These are phyloP conservation scores for Pinus tabuliformis DNA, from an alignment of 75 land plant genomes.

Conservation along the genomic window DNA sequence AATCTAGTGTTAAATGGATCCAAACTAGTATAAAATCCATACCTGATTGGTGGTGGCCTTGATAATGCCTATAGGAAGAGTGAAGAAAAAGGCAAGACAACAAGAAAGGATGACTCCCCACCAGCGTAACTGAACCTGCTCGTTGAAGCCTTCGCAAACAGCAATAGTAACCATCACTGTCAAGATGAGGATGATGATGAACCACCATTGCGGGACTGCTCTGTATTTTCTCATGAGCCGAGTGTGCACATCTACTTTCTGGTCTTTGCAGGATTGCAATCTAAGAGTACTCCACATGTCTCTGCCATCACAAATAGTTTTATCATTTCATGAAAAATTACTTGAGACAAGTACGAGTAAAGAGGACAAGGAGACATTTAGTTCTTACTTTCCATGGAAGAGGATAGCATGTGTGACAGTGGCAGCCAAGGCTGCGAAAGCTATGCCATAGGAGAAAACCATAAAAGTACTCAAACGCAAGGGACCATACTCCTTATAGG, in stretches of 20 bases:
- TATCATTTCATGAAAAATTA: not conserved
- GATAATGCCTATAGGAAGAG: conserved; percentile 34
- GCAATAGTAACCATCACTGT: conserved; percentile 11
- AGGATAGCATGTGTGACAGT: conserved; percentile 28
- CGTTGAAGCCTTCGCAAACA: conserved; percentile 20
- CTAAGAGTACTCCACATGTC: not conserved
- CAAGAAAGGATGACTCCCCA: conserved; percentile 17
- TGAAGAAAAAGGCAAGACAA: conserved; percentile 14
- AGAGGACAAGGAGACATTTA: conserved; percentile 6
- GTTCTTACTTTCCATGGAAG: conserved; percentile 30
- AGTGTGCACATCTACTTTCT: conserved; percentile 30
- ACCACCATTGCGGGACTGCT: conserved; percentile 26
- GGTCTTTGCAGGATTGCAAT: conserved; percentile 8
- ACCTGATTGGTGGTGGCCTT: conserved; percentile 38
- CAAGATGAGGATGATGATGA: conserved; percentile 5
- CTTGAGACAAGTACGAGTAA: conserved; percentile 2
- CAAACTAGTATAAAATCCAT: too few species aligned
- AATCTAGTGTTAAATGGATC: too few species aligned
- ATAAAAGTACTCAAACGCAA: conserved; percentile 26
- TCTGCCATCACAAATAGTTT: not conserved
- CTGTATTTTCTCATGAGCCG: conserved; percentile 28
- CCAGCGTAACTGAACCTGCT: conserved; percentile 25
- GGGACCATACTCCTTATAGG: conserved; percentile 12
- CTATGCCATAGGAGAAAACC: conserved; percentile 30
- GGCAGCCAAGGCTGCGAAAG: conserved; percentile 28